Evolutionary conservation across 805 yeast species (phyloP).

Genomic region (Metschnikowia lunata): DNA sequence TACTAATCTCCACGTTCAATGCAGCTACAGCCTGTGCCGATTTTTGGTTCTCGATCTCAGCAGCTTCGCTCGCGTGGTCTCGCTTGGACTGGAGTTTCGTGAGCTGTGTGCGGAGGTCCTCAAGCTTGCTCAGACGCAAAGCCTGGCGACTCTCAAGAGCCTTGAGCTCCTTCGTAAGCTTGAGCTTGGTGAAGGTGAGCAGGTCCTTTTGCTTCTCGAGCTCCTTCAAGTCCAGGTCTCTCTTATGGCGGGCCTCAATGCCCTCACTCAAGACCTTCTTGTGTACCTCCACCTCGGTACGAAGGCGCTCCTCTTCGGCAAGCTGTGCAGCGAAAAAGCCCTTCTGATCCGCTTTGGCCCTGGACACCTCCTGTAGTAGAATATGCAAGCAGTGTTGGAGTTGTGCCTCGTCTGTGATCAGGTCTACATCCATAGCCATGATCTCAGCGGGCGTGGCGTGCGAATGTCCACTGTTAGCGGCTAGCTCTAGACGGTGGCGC

Average conservation of each 20-base stretch:
- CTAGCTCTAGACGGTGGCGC: not conserved
- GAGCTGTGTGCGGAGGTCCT: conserved; percentile 11
- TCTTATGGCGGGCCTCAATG: conserved; percentile 24
- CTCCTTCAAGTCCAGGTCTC: conserved; percentile 30
- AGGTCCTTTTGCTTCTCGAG: conserved; percentile 30
- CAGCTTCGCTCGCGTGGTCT: conserved; percentile 6
- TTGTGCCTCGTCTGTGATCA: not conserved
- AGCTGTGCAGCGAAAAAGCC: conserved; percentile 3
- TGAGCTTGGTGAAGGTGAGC: conserved; percentile 30
- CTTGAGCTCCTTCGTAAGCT: conserved; percentile 23
- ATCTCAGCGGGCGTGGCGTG: not conserved
- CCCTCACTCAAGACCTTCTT: conserved; percentile 37
- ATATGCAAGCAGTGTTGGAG: conserved; percentile 5
- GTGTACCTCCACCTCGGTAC: conserved; percentile 11
- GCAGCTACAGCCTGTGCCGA: conserved; percentile 4
- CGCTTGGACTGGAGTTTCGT: conserved; percentile 11
- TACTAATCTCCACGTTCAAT: conserved; percentile 14
- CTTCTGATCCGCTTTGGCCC: conserved; percentile 5
- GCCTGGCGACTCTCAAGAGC: conserved; percentile 5
- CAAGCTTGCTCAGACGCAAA: conserved; percentile 10
- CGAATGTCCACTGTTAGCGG: not conserved
- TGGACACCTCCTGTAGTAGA: conserved; percentile 9
- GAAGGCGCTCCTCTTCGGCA: conserved; percentile 10
- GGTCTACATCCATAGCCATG: conserved; percentile 1
- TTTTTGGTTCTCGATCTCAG: conserved; percentile 7